Base-by-base conservation (phyloP, 805 yeast species). In the Barnettozyma wickerhamii region DNA sequence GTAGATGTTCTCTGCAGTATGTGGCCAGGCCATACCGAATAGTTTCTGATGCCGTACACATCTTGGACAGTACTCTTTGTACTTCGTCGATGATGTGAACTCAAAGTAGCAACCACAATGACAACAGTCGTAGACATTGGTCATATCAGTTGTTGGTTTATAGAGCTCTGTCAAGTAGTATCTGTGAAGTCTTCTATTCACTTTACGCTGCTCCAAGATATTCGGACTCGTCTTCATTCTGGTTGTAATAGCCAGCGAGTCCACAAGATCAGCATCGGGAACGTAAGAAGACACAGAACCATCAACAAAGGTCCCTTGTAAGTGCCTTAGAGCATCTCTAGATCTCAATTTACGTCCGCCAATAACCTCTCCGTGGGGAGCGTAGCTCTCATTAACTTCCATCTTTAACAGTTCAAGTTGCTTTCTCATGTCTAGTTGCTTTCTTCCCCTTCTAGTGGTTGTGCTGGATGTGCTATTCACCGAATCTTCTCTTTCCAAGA, bases 51-150 rank as follows among this genome's bases (percentile, higher is more conserved):
- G 65, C 2, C 65, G 44, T 0, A 35, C 31, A 39, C 65, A 60
- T 15, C 61, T 42, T 6, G 48, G 54, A 37, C 65, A 60, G 33
- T 53, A 57, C 17, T 43, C 43, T 28, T 21, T 41, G 27, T 31
- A 39, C 3, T 12, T 30, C 19, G 43, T 42, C 1, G 7, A 10
- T 2, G 26, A 6, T 7, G 30, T 26, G 3, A 31, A 34, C 15
- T 46, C 33, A 33, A 58, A 59, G 37, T 59, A 59, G 13, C 50
- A 45, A 1, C 63, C 64, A 48, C 64, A 59, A 31, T 57, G 47
- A 17, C 48, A 31, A 37, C 64, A 59, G 36, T 59, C 63, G 38
- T 49, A 58, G 5, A 54, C 42, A n/a, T 17, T 24, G 13, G 18
- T 21, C 7, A 41, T 23, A 12, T 42, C 32, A 3, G 35, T 21